Evolutionary conservation across 2,329 filamentous ascomycete genomes (phyloP).

Genomic region (Phaeosphaeriaceae sp.): DNA sequence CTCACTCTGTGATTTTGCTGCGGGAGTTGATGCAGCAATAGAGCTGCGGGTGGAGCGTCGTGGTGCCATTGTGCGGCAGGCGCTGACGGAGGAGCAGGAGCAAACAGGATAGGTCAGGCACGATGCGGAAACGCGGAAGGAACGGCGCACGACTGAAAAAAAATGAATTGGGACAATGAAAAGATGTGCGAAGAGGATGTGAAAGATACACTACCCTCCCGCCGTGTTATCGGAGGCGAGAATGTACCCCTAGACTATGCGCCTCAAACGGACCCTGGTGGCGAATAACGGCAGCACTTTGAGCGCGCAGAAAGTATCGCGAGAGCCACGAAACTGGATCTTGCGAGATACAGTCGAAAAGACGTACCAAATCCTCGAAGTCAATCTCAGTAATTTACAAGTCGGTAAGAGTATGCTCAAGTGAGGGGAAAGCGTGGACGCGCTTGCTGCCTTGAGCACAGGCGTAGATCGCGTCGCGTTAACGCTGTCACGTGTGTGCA

Average conservation of each 20-base stretch:
- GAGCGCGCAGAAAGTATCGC: not conserved
- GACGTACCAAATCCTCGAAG: not conserved
- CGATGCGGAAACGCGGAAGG: not conserved
- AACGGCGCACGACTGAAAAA: not conserved
- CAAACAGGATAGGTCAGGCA: not conserved
- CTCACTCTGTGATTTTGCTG: constrained; percentile 9
- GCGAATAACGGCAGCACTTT: not conserved
- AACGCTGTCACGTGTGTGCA: not conserved
- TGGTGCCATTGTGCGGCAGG: not conserved
- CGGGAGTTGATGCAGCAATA: not conserved
- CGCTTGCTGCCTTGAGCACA: not conserved
- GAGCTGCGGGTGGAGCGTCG: constrained; percentile 1
- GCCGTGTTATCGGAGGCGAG: not conserved
- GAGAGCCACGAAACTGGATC: not conserved
- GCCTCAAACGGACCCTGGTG: not conserved
- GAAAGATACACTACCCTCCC: not conserved
- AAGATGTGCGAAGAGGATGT: not conserved
- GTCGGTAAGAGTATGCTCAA: not conserved
- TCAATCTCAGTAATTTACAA: not conserved
- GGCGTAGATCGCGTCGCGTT: not conserved
- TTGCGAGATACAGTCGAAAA: not conserved
- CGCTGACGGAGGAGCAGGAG: not conserved
- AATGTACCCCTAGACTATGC: not conserved
- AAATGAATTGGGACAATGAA: not conserved
- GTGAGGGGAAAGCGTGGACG: not conserved